Conservation (phyloP, 2,329 filamentous ascomycete species). For the Xylariales sp. region DNA sequence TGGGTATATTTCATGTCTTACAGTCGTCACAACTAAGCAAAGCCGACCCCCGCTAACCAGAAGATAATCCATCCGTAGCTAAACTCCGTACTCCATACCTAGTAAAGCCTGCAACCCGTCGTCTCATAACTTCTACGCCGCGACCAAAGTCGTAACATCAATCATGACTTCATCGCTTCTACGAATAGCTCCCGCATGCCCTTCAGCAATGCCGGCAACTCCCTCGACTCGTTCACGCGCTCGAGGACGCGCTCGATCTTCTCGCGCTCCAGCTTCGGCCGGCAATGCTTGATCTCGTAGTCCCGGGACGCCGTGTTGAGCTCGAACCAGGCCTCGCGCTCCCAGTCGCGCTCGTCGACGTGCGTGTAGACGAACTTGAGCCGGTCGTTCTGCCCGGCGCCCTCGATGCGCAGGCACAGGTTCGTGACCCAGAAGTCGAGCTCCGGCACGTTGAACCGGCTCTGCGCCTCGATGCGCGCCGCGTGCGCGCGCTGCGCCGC, state of each 20-base stretch:
- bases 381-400: conserved; percentile 83
- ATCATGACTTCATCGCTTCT: conserved; percentile 68
- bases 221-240: conserved; percentile 81
- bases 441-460: conserved; percentile 90
- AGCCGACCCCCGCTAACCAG: background rate
- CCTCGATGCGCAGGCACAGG: conserved; percentile 88
- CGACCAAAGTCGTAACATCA: conserved; percentile 36
- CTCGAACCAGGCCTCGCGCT: conserved; percentile 93
- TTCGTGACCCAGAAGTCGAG: conserved; percentile 96
- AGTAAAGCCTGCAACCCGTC: background rate
- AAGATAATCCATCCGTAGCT: background rate
- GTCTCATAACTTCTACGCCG: conserved; percentile 14
- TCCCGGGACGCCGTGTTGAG: conserved; percentile 83
- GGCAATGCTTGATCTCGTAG: conserved; percentile 84
- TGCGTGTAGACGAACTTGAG: conserved; percentile 92
- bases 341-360: conserved; percentile 87
- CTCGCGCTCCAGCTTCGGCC: conserved; percentile 84
- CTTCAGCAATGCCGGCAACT: conserved; percentile 78
- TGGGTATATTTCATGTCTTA: conserved; percentile 34
- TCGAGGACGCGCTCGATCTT: conserved; percentile 82
- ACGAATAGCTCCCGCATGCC: conserved; percentile 85
- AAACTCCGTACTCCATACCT: conserved; percentile 33
- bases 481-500: conserved; percentile 80
- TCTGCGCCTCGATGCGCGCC: conserved; percentile 82
- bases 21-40: conserved; percentile 22